These are phyloP conservation scores for Emydomyces testavorans DNA, from an alignment of 2,329 filamentous ascomycete genomes.

Conservation along the genomic window DNA sequence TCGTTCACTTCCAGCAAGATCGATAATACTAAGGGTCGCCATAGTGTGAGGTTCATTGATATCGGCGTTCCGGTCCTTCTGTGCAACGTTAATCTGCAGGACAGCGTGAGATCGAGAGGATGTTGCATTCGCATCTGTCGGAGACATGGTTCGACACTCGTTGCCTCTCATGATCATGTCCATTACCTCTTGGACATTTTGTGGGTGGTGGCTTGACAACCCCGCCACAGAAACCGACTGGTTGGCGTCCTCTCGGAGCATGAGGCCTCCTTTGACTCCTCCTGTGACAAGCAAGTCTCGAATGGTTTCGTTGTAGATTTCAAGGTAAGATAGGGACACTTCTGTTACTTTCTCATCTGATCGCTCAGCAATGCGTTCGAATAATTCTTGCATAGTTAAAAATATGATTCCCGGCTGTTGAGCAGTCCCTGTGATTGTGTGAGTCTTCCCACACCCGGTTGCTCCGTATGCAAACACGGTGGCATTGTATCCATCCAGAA, in stretches of 20 bases:
- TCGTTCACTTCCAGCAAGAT: slow-evolving; percentile 88
- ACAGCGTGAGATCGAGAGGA: slow-evolving; percentile 96
- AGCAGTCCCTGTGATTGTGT: slow-evolving; percentile 86
- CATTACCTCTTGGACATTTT: slow-evolving; percentile 93
- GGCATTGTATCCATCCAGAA: slow-evolving; percentile 95
- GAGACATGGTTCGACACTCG: slow-evolving; percentile 86
- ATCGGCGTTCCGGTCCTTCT: slow-evolving; percentile 84
- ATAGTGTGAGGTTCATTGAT: slow-evolving; percentile 94
- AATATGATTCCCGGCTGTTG: slow-evolving; percentile 97
- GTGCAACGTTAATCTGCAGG: slow-evolving; percentile 88
- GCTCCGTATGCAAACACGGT: slow-evolving; percentile 98
- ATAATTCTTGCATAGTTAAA: slow-evolving; percentile 96
- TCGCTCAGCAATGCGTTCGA: slow-evolving; percentile 84
- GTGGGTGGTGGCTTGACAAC: slow-evolving; percentile 79
- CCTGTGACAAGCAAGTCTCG: slow-evolving; percentile 83
- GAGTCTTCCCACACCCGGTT: slow-evolving; percentile 95
- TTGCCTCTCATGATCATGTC: slow-evolving; percentile 97
- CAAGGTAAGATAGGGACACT: slow-evolving; percentile 83
- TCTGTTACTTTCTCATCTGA: slow-evolving; percentile 81
- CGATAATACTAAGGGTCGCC: slow-evolving; percentile 96
- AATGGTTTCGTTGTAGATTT: slow-evolving; percentile 99
- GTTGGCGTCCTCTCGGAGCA: slow-evolving; percentile 88
- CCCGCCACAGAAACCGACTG: slow-evolving; percentile 85
- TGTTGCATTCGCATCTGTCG: slow-evolving; percentile 92
- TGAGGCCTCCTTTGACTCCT: slow-evolving; percentile 70